Conservation (phyloP, 2,329 filamentous ascomycete species). For the Aureobasidium subglaciale region DNA sequence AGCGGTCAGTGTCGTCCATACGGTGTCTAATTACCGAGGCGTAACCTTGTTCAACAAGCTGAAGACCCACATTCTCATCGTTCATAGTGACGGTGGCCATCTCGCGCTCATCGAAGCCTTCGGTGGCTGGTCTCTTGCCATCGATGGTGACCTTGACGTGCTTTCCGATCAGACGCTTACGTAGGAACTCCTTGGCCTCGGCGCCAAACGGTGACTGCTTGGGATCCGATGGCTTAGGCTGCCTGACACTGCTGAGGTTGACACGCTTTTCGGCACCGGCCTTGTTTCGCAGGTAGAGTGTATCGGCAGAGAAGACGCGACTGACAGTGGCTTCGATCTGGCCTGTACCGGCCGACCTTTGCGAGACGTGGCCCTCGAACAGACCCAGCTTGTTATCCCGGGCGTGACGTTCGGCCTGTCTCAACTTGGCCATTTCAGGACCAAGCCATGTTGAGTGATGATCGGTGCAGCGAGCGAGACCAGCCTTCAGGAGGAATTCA, state of each 20-base stretch:
- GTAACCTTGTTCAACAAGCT: constrained; percentile 86
- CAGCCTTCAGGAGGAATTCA: constrained; percentile 80
- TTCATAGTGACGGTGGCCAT: constrained; percentile 81
- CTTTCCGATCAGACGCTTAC: constrained; percentile 92
- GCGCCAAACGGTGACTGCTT: constrained; percentile 83
- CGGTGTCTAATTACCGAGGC: constrained; percentile 90
- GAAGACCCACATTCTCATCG: constrained; percentile 78
- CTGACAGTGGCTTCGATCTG: constrained; percentile 76
- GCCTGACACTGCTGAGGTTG: constrained; percentile 85
- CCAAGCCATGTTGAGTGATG: constrained; percentile 92
- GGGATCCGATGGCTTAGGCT: constrained; percentile 81
- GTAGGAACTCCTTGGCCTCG: constrained; percentile 91
- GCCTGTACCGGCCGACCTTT: constrained; percentile 52
- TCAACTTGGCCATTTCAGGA: constrained; percentile 74
- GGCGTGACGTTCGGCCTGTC: constrained; percentile 79
- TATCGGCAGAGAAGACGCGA: constrained; percentile 83
- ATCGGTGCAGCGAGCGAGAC: constrained; percentile 86
- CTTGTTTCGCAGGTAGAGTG: constrained; percentile 79
- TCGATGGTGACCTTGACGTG: constrained; percentile 85
- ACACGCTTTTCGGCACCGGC: constrained; percentile 79
- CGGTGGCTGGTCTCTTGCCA: constrained; percentile 79
- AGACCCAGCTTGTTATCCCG: constrained; percentile 69
- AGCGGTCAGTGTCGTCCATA: constrained; percentile 88
- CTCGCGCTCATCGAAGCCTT: constrained; percentile 89
- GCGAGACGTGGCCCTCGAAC: constrained; percentile 70